Evolutionary conservation across 352 stramenopile genomes (phyloP), one percentile per base, ranked within the genome.

Genomic region (Plasmopara halstedii): DNA sequence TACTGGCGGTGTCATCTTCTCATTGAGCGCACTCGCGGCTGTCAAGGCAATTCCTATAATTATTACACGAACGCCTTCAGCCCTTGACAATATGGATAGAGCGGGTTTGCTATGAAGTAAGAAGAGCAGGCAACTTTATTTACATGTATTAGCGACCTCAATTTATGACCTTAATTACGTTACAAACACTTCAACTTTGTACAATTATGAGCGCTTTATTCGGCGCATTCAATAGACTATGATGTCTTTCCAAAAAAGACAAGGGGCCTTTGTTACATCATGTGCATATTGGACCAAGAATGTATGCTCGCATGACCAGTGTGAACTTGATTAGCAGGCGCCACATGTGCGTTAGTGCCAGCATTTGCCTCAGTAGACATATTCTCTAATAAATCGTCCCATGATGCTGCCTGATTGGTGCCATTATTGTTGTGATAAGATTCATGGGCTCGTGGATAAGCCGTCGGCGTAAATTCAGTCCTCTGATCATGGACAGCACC

Each of bases 371-470:
- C 51, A 17, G 66, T 64, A 40, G 74, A 70, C 54, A 91, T 85
- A 36, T 81, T 81, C 22, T 88, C 80, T 6, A 91, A 53, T 26
- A 91, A 64, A 40, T 82, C 76, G 23, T 88, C 80, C 80, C 80
- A 91, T 17, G 76, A 65, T 31, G 52, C 56, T 2, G 52, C 39
- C 21, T 62, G 55, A 9, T 31, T 39, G 2, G 43, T 25, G 32
- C 34, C 41, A 53, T 33, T 51, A 29, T 10, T 10, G 25, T 18
- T 41, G 21, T 68, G 45, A 47, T 53, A 58, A 14, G 31, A 42
- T 11, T 63, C 50, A 32, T 42, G 38, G 20, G 31, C 23, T 50
- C 55, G 49, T 42, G 47, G 41, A 53, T 48, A 62, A 21, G 15
- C 45, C 39, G 42, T 18, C 41, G 41, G 23, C 19, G 48, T 23